Evolutionary conservation across 1,139 yeast genomes (phyloP), one percentile per base, ranked within the genome.

Genomic region (Meyerozyma smithsonii): DNA sequence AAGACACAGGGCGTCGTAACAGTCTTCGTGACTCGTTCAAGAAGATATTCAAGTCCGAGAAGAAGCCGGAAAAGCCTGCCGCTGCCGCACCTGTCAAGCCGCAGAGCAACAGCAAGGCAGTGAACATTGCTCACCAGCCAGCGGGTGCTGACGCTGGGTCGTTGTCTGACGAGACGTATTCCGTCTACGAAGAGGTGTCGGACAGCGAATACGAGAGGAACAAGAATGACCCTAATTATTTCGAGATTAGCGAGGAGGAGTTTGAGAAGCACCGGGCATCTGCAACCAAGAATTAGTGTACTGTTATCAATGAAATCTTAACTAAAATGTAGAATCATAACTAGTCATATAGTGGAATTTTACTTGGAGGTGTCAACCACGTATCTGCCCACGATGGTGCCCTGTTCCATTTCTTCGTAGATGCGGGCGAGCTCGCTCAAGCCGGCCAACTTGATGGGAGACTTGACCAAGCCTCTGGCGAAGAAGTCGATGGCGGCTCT

Each of bases 401-500:
- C 87, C 54, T 74, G 66, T 62, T 79, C 83, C 89, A 82, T 82
- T 59, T 77, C 65, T 48, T 79, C 74, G 65, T 76, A 83, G 49
- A 81, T 79, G 41, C 62, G 58, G 54, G 83, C 79, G 51, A 82
- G 69, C 52, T 79, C 80, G 37, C 84, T 75, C 54, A 83, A 70
- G 28, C 86, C 86, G 44, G 80, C 84, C 55, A 83, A 58, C 68
- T 80, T 78, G 63, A 81, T 81, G 52, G 88, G 85, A 45, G 87
- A 77, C 55, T 75, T 71, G 52, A 82, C 78, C 54, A 79, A 66
- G 42, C 89, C 89, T 69, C 88, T 74, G 43, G 74, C 40, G 61
- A 81, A 83, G 73, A 82, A 82, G 53, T 82, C 88, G 50, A 83
- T 62, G 41, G 90, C 89, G 64, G 81, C 89, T 50, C 84, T 73